Percentiles rank a stretch among this genome's conserved stretches.
These are phyloP conservation scores for Scutellaria galericulata DNA, from an alignment of 257 asterid genomes.

Conservation along the genomic window DNA sequence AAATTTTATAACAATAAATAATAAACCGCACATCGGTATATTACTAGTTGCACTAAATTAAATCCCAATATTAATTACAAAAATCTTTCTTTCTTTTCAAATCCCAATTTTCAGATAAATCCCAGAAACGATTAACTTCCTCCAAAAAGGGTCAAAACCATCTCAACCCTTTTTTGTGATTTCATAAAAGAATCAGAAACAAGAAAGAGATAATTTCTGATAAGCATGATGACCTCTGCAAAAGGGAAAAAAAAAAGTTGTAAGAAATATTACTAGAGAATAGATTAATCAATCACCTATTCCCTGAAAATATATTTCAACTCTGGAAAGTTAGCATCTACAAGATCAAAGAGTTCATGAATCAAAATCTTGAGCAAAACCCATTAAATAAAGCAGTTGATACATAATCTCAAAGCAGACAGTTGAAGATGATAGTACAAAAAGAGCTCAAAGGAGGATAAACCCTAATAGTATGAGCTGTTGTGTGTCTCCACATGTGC, in stretches of 20 bases:
- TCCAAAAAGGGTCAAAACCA: background rate
- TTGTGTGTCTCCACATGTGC: slow-evolving; percentile 65
- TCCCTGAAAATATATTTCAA: background rate
- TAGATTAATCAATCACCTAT: background rate
- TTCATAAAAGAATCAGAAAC: background rate
- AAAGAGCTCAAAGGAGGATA: slow-evolving; percentile 72
- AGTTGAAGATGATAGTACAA: slow-evolving; percentile 66
- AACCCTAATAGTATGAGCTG: slow-evolving; percentile 49
- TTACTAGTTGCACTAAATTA: too few relatives aligned
- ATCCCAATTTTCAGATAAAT: background rate
- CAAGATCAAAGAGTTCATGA: too few relatives aligned
- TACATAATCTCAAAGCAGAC: slow-evolving; percentile 43
- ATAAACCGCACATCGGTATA: too few relatives aligned
- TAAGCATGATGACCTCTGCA: too few relatives aligned
- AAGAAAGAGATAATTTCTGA: background rate
- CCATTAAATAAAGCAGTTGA: background rate
- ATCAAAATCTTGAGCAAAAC: background rate
- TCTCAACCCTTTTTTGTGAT: background rate
- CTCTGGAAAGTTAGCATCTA: background rate
- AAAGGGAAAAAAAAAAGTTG: too few relatives aligned
- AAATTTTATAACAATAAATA: too few relatives aligned
- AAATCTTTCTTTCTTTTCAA: background rate
- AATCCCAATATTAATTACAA: too few relatives aligned
- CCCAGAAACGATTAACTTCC: background rate
- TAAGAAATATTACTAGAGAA: too few relatives aligned